A percentile compares a stretch with the other conserved stretches of the same genome.
Evolutionary conservation across 2,329 filamentous ascomycete species (phyloP).

Genomic region (Orbilia quercus): DNA sequence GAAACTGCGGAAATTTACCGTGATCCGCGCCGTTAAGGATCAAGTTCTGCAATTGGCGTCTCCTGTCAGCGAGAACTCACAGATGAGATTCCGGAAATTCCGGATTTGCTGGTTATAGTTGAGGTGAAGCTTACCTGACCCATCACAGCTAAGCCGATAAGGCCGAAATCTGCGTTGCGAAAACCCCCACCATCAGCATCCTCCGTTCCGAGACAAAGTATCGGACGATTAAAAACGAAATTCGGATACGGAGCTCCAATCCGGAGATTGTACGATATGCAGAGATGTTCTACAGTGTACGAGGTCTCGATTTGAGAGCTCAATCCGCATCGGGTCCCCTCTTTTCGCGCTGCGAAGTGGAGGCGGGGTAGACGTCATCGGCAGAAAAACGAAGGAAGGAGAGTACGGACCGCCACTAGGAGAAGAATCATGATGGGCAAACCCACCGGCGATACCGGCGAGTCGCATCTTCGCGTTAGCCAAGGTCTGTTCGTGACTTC

Average conservation of each 20-base stretch:
- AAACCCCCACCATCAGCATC: slow-evolving; percentile 53
- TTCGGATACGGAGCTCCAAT: slow-evolving; percentile 32
- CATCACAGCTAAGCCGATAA: slow-evolving; percentile 94
- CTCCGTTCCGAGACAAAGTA: slow-evolving; percentile 18
- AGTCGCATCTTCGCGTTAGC: slow-evolving; percentile 60
- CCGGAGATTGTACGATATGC: neutral
- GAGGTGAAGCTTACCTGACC: slow-evolving; percentile 66
- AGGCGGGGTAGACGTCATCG: slow-evolving; percentile 51
- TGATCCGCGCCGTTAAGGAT: slow-evolving; percentile 90
- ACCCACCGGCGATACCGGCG: slow-evolving; percentile 59
- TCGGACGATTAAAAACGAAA: slow-evolving; percentile 23
- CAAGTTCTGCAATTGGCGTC: slow-evolving; percentile 73
- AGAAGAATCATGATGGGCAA: slow-evolving; percentile 57
- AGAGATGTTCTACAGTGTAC: slow-evolving; percentile 1
- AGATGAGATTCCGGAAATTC: slow-evolving; percentile 34
- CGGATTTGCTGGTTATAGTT: slow-evolving; percentile 27
- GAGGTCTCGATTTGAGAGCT: slow-evolving; percentile 39
- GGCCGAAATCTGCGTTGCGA: slow-evolving; percentile 76
- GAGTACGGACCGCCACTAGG: slow-evolving; percentile 60
- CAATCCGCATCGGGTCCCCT: slow-evolving; percentile 9
- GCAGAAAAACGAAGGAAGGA: slow-evolving; percentile 18
- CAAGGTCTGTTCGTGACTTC: slow-evolving; percentile 48
- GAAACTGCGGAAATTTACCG: slow-evolving; percentile 61
- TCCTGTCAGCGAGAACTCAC: slow-evolving; percentile 18
- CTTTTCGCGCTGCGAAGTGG: slow-evolving; percentile 32